Evolutionary conservation across 2,329 filamentous ascomycete species (phyloP), one percentile per base, ranked within the genome.

Genomic region (Daldinia sp.): DNA sequence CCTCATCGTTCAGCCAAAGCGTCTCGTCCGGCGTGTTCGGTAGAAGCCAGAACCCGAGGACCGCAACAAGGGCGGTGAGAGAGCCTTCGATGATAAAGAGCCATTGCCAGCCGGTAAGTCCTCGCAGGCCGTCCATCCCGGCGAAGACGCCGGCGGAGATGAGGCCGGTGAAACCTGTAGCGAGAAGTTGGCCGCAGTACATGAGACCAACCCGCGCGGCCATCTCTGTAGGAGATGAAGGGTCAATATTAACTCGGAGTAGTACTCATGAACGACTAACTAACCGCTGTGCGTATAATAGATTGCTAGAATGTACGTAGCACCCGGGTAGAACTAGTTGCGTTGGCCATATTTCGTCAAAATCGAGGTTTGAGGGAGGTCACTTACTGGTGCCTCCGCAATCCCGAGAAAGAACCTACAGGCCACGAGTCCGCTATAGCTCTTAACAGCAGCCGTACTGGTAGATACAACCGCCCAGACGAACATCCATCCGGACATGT

Each of bases 81-180:
- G 90, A 80, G 0, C 90, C 90, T 79, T 89, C 85, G 42, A 88
- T 80, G 56, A 88, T 82, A 68, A 85, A 85, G 28, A 85, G 83
- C 84, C 80, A 86, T 41, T 79, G 80, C 81, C 82, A 86, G 2
- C 82, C 82, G 5, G 76, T 69, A 37, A 79, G 73, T 1, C 82
- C 83, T 7, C 83, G 84, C 4, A 87, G 74, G 0, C 86, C 87
- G 59, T 84, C 79, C 86, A 90, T 88, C 23, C 86, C 80, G 1
- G 81, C 82, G 65, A 79, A 74, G 60, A 90, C 88, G 0, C 84
- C 88, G 4, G 86, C 87, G 0, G 88, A 88, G 15, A 90, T 82
- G 4, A 90, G 80, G 6, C 88, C 88, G 73, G 87, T 87, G 68
- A 90, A 89, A 0, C 76, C 77, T 1, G 76, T 79, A n/a, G 81